Evolutionary conservation across 73 alveolate genomes (phyloP).

Genomic region (Paramecium bursaria): DNA sequence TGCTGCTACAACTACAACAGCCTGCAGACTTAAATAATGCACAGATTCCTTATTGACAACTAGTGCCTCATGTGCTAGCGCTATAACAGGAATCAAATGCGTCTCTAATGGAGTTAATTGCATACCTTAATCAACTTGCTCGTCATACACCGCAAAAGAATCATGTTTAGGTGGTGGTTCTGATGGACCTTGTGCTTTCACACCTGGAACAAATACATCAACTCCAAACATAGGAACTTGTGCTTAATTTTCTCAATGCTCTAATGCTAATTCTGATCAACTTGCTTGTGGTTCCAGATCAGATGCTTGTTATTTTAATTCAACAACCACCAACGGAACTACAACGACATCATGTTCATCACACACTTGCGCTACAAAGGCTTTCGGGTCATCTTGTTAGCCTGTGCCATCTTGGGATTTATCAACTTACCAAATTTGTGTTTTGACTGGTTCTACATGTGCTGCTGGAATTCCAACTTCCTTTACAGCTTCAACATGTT

Average conservation of each 20-base stretch:
- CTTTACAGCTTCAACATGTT: conserved; percentile 47
- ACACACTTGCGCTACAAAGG: conserved; percentile 26
- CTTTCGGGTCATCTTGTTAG: conserved; percentile 11
- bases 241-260: conserved; percentile 20
- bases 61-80: too few species aligned
- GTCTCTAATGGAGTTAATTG: conserved; percentile 27
- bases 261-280: conserved; percentile 41
- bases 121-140: neutral
- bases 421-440: too few species aligned
- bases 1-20: too few species aligned
- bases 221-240: conserved; percentile 10
- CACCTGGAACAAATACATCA: neutral
- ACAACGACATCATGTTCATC: neutral
- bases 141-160: conserved; percentile 11
- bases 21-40: conserved; percentile 30
- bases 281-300: conserved; percentile 33
- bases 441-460: too few species aligned
- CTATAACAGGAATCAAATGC: too few species aligned
- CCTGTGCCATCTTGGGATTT: too few species aligned
- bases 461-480: too few species aligned
- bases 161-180: conserved; percentile 40
- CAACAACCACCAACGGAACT: too few species aligned
- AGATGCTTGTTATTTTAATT: neutral
- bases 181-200: conserved; percentile 48
- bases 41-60: neutral